Evolutionary conservation across 2,329 filamentous ascomycete genomes (phyloP), one percentile per base, ranked within the genome.

Genomic region (Arthroderma sp.): DNA sequence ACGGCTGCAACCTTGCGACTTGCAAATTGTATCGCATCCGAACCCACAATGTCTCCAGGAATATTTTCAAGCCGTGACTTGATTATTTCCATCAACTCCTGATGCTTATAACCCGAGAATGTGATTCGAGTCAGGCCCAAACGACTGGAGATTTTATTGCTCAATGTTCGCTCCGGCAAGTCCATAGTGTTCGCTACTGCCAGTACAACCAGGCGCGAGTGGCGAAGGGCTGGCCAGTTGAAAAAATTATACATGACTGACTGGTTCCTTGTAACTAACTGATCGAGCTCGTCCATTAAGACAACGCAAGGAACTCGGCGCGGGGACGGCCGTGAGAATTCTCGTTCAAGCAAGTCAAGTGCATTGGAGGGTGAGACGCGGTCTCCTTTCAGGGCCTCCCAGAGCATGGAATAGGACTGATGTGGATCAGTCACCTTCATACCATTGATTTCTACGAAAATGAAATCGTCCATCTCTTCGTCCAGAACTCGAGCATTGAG

Each of bases 161-260:
- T 94, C 33, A 98, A 72, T 0, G 91, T 98, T 59, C 91, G 75
- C 65, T 98, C 91, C 0, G 91, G 91, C 47, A 98, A 68, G 66
- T 98, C 91, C 91, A 98, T 98, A 27, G 91, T 98, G 64, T 98
- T 98, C 43, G 91, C 93, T 11, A 98, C 91, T 7, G 93, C 93
- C 5, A 98, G 77, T 5, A 98, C 93, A 61, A 98, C 95, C 38
- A 98, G 73, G 40, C 88, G 79, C 44, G 86, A 94, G 64, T 98
- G 88, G 41, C 85, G 78, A 44, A 96, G 71, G 7, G 86, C 84
- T 3, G 91, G 91, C 91, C 91, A 98, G 59, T 98, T 98, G 75
- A 98, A 98, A 65, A 98, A 98, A 64, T 98, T 98, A 69, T 98
- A 98, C 91, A 98, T 98, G 66, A 98, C 91, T n/a, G 86, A 89